Percentiles rank a stretch among this genome's conserved stretches.
These are phyloP conservation scores for Paraphaeosphaeria sporulosa DNA, from an alignment of 2,329 filamentous ascomycete genomes.

Conservation along the genomic window DNA sequence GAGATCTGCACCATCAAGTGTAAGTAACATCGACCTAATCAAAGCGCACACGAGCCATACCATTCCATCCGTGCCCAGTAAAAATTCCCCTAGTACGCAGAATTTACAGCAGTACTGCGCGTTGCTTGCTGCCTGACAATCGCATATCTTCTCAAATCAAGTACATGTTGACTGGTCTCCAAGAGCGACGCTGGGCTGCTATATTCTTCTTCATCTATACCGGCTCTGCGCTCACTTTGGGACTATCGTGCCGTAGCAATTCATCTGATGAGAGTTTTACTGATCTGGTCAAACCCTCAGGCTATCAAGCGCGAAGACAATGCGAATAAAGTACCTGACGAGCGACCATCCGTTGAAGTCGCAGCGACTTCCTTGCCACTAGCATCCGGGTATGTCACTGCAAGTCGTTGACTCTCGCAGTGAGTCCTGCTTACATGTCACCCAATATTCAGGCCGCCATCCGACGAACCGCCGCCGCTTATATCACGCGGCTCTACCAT, in stretches of 20 bases:
- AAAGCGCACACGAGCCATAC: background rate
- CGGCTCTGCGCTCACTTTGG: background rate
- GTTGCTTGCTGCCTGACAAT: background rate
- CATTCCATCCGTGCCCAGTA: background rate
- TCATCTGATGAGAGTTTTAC: background rate
- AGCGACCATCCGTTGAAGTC: constrained; percentile 34
- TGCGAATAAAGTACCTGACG: constrained; percentile 26
- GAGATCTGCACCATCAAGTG: constrained; percentile 13
- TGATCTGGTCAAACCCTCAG: constrained; percentile 9
- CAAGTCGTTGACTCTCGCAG: background rate
- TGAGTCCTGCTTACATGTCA: background rate
- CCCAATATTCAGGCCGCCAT: constrained; percentile 14
- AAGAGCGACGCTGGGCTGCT: background rate
- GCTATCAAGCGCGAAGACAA: constrained; percentile 32
- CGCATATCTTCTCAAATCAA: background rate
- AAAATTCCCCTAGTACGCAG: background rate
- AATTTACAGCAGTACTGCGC: background rate
- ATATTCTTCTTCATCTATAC: background rate
- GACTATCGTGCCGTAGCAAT: background rate
- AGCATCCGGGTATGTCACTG: constrained; percentile 21
- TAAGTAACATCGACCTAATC: background rate
- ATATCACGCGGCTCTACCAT: constrained; percentile 43
- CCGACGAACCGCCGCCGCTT: constrained; percentile 34
- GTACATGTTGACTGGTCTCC: background rate
- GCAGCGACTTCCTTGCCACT: constrained; percentile 33